Evolutionary conservation across 306 rosid genomes (phyloP).

Genomic region (Trifolium subterraneum): DNA sequence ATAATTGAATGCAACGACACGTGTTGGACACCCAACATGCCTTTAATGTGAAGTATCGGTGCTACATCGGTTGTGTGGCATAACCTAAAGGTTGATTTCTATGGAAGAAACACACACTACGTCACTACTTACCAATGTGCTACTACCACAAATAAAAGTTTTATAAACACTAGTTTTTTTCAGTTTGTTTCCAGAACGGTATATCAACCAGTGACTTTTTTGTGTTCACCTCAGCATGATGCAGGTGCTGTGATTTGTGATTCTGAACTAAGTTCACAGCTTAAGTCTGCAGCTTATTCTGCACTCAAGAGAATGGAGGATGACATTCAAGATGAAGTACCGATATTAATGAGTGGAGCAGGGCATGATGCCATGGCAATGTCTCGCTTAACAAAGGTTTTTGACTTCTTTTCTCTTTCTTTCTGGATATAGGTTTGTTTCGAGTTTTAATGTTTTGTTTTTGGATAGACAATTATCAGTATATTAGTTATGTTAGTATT

Average conservation of each 20-base stretch:
- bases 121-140: neutral
- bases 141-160: neutral
- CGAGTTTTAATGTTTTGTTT: neutral
- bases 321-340: constrained; percentile 73
- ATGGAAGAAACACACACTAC: neutral
- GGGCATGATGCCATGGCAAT: constrained; percentile 98
- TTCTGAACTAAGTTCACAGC: constrained; percentile 75
- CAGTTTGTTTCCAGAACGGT: neutral
- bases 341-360: constrained; percentile 90
- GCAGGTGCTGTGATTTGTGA: constrained; percentile 89
- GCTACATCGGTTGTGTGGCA: no score
- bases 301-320: constrained; percentile 74
- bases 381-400: constrained; percentile 89
- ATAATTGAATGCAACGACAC: no score
- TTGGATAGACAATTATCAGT: neutral
- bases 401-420: constrained; percentile 9
- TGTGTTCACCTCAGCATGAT: constrained; percentile 65
- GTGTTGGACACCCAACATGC: no score
- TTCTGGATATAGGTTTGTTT: neutral
- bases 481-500: neutral
- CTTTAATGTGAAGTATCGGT: no score
- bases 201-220: constrained; percentile 4
- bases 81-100: no score
- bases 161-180: neutral
- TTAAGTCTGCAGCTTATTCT: constrained; percentile 71